A percentile compares a stretch with the other conserved stretches of the same genome.
These are phyloP conservation scores for Toxicodendron radicans DNA, from an alignment of 345 rosid species.

Conservation along the genomic window DNA sequence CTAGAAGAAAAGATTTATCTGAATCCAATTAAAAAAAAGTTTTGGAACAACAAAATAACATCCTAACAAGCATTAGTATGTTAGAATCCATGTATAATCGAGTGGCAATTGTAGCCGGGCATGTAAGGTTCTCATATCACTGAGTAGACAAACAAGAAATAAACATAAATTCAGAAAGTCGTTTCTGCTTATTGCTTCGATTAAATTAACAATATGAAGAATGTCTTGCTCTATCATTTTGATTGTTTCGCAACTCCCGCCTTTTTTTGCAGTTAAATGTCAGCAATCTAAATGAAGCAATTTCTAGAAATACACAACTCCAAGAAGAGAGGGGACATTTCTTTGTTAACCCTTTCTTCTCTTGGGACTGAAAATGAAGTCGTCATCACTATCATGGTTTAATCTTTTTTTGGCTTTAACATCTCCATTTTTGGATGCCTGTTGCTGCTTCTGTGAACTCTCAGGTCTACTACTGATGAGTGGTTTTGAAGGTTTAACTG, in stretches of 20 bases:
- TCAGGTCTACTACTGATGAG: conserved; percentile 49
- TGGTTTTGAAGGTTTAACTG: conserved; percentile 50
- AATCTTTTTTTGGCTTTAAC: conserved; percentile 63
- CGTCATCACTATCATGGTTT: conserved; percentile 46
- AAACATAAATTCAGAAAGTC: conserved; percentile 21
- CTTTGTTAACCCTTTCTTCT: conserved; percentile 67
- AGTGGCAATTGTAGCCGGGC: not conserved
- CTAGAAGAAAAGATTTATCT: not conserved
- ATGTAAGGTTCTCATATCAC: conserved; percentile 1
- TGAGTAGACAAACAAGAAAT: conserved; percentile 4
- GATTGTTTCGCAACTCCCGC: conserved; percentile 18
- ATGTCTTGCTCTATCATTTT: conserved; percentile 28
- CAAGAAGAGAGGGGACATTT: conserved; percentile 17
- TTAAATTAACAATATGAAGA: conserved; percentile 27
- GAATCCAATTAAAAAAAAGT: not conserved
- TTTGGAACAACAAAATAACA: not conserved
- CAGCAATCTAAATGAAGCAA: conserved; percentile 24
- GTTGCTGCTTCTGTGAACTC: conserved; percentile 62
- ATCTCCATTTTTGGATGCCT: conserved; percentile 58
- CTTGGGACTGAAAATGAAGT: conserved; percentile 57
- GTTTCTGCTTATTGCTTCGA: conserved; percentile 29
- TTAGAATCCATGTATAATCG: not conserved
- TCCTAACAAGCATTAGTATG: not conserved
- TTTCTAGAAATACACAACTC: conserved; percentile 19
- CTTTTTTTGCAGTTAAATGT: conserved; percentile 18